Percentiles rank a stretch among this genome's conserved stretches.
Conservation (phyloP, 352 stramenopile genomes). For the Globisporangium sylvaticum region DNA sequence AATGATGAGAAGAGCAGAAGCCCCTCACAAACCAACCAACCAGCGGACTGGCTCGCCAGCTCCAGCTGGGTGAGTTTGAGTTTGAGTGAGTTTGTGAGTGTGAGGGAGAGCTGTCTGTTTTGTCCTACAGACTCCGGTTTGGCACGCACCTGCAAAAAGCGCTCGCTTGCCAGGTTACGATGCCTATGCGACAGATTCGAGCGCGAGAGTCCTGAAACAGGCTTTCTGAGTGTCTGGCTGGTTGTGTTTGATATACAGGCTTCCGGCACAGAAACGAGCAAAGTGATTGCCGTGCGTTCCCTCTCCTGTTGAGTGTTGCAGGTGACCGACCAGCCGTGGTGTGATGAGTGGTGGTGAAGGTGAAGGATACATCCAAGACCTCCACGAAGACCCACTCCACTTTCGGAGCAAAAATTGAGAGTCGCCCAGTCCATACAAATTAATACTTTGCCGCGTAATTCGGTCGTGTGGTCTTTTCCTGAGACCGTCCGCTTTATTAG, state of each 20-base stretch:
- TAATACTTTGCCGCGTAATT: not conserved
- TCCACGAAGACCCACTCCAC: not conserved
- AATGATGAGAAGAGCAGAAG: not conserved
- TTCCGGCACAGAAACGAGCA: not conserved
- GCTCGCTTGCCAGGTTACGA: too few relatives aligned
- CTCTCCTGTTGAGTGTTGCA: not conserved
- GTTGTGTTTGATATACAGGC: too few relatives aligned
- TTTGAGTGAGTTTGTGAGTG: too few relatives aligned
- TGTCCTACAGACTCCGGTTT: not conserved
- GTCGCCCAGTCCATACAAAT: not conserved
- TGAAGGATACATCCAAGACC: not conserved
- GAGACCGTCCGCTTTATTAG: constrained; percentile 2
- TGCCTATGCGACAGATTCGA: not conserved
- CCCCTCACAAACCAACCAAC: not conserved
- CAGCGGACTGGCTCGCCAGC: not conserved
- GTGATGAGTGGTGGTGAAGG: not conserved
- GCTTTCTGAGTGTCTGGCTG: too few relatives aligned
- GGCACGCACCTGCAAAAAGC: too few relatives aligned
- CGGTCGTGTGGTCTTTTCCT: not conserved
- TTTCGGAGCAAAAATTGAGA: not conserved
- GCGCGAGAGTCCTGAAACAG: too few relatives aligned
- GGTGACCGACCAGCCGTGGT: not conserved
- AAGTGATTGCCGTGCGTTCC: not conserved
- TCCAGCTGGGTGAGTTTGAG: not conserved
- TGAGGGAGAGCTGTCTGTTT: not conserved